Evolutionary conservation across 805 yeast genomes (phyloP), one percentile per base, ranked within the genome.

Genomic region (Teunomyces aglyptinius): DNA sequence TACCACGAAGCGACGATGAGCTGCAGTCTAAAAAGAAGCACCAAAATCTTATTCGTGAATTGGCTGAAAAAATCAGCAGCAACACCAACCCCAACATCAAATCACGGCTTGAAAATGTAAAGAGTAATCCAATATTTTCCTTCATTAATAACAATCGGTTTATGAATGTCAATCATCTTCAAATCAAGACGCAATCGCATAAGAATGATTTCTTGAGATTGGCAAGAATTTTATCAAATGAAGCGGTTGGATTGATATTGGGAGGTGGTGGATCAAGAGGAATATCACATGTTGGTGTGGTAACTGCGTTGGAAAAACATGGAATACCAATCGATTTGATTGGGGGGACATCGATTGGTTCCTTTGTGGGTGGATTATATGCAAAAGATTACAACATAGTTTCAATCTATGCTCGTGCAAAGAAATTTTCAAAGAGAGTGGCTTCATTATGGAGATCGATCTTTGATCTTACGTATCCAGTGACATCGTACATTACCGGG

Each of bases 251-350:
- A 0, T 71, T 94, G 15, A 97, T 92, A 5, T 71, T 92, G 3
- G 99, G 99, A 5, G 99, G 99, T 11, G 99, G 99, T 34, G 99
- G 99, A 36, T 96, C 98, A 0, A 75, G 98, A 55, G 99, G 99
- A 1, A 75, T 92, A 11, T 80, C 96, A 11, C 99, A 92, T 62
- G 75, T 92, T 34, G 99, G 99, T 3, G 85, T 94, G 3, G 79
- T 92, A n/a, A 81, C 82, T 43, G 96, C 97, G 0, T 68, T 92
- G 7, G 98, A 92, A 62, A 95, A 88, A 52, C 82, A 83, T 46
- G 97, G 97, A 0, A 86, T 92, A 11, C 99, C 99, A 0, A 83
- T 94, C 31, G 99, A 92, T 66, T 71, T 91, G 50, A 80, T 92
- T 43, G 99, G 99, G 1, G 99, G 99, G 2, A 92, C 99, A 0